Conservation (phyloP, 306 rosid species). For the Glycine latifolia region DNA sequence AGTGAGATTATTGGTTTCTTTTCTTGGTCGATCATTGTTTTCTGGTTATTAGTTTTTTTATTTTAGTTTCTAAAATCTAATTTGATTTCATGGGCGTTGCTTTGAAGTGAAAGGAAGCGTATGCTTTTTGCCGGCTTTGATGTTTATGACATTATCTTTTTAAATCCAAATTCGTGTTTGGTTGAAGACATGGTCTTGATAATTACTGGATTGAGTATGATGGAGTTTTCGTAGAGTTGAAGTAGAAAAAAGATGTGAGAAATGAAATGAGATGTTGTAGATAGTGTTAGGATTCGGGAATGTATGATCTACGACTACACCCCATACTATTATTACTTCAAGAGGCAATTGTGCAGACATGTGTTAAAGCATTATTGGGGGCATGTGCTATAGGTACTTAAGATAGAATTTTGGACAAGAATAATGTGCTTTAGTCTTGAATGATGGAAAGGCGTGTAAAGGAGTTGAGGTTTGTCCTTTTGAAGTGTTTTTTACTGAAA, state of each 20-base stretch:
- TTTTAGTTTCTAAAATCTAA: not conserved
- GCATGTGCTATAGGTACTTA: not conserved
- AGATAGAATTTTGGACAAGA: conserved; percentile 18
- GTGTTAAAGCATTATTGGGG: conserved; percentile 30
- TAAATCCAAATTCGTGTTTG: not conserved
- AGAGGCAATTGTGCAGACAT: conserved; percentile 8
- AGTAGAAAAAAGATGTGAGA: conserved; percentile 32
- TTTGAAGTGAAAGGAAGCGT: not conserved
- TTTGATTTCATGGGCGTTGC: not conserved
- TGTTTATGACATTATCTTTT: not conserved
- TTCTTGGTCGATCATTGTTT: not conserved
- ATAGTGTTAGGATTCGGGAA: conserved; percentile 12
- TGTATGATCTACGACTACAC: not conserved
- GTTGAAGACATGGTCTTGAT: conserved; percentile 6
- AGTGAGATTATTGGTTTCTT: not conserved
- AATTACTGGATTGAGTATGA: conserved; percentile 17
- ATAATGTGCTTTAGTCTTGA: conserved; percentile 32
- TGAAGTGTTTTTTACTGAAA: conserved; percentile 42
- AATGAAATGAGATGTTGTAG: not conserved
- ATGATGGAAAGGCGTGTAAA: conserved; percentile 5
- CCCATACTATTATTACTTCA: not conserved
- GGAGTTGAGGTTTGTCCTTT: conserved; percentile 31
- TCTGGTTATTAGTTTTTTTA: not conserved
- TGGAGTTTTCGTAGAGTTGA: conserved; percentile 19
- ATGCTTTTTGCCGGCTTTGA: not conserved